phyloP scores from a whole-genome alignment of 768 basidiomycete species.

The Exidia glandulosa region DNA sequence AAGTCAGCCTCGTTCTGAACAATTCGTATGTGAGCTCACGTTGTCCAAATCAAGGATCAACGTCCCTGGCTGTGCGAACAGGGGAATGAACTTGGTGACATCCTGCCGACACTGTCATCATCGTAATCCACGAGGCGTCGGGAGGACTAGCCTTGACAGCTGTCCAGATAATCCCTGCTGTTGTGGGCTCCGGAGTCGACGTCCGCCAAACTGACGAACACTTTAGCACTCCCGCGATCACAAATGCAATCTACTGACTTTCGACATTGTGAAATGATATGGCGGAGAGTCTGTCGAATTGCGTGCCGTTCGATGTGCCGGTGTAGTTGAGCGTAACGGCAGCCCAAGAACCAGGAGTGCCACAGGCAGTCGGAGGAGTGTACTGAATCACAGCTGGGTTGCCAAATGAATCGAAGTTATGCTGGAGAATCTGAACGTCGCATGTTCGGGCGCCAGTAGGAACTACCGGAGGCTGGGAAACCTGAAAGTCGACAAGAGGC shows the following conservation, averaged over 20 bases:
- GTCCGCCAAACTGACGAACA: constrained; percentile 58
- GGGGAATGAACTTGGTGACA: constrained; percentile 57
- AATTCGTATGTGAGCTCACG: too few species aligned
- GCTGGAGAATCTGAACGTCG: constrained; percentile 54
- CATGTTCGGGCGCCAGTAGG: constrained; percentile 50
- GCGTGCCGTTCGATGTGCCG: constrained; percentile 66
- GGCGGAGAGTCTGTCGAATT: constrained; percentile 59
- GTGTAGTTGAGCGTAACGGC: constrained; percentile 68
- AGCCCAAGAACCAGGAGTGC: constrained; percentile 59
- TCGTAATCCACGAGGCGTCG: too few species aligned
- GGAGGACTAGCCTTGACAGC: too few species aligned
- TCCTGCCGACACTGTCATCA: too few species aligned
- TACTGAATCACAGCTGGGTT: constrained; percentile 58
- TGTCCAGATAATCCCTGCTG: constrained; percentile 65
- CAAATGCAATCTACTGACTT: constrained; percentile 25
- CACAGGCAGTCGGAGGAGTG: constrained; percentile 60
- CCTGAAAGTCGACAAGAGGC: constrained; percentile 50
- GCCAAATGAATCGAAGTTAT: constrained; percentile 56
- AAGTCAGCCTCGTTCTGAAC: too few species aligned
- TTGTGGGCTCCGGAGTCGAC: constrained; percentile 69
- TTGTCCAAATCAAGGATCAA: constrained; percentile 71
- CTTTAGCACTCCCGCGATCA: not conserved
- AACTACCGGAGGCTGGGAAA: constrained; percentile 61
- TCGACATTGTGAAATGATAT: constrained; percentile 66
- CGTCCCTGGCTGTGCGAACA: constrained; percentile 55